Evolutionary conservation across 495 filamentous ascomycete species (phyloP).

Genomic region (Hypoxylon lienhwacheense): DNA sequence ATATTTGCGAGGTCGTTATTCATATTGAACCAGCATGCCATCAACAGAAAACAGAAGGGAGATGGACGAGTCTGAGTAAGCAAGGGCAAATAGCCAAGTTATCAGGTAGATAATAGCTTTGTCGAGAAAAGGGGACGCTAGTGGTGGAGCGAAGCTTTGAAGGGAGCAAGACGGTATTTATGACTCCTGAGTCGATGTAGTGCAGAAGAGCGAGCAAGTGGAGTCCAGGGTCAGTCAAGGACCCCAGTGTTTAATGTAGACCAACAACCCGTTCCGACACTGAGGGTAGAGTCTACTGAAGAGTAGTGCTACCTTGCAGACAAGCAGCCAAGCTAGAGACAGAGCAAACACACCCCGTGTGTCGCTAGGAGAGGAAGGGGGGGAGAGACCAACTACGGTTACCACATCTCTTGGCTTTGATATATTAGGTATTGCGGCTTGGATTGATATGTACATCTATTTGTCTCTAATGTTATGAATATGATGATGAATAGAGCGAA

Average conservation of each 20-base stretch:
- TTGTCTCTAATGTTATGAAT: conserved; percentile 13
- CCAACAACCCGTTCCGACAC: conserved; percentile 27
- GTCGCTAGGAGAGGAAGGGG: conserved; percentile 13
- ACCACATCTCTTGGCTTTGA: conserved; percentile 16
- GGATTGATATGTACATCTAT: conserved; percentile 14
- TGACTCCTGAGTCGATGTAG: conserved; percentile 22
- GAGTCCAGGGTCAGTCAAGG: conserved; percentile 9
- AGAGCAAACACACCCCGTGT: conserved; percentile 31
- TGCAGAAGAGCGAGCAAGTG: conserved; percentile 15
- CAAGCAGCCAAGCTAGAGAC: conserved; percentile 10
- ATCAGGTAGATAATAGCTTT: not conserved
- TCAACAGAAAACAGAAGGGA: not conserved
- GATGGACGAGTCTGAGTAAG: conserved; percentile 11
- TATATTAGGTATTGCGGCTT: conserved; percentile 28
- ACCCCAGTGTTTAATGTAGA: conserved; percentile 35
- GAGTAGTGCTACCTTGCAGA: conserved; percentile 27
- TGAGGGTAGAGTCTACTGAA: conserved; percentile 29
- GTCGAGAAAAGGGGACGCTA: conserved; percentile 2
- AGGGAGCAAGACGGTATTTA: conserved; percentile 33
- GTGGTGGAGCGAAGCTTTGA: conserved; percentile 15
- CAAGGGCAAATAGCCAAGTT: conserved; percentile 9
- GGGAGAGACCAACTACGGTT: conserved; percentile 23
- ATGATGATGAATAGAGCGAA: conserved; percentile 3
- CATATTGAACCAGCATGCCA: conserved; percentile 17
- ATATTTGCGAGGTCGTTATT: conserved; percentile 18